phyloP scores from a whole-genome alignment of 148 eudicot species.

The Salicornia ramosissima region DNA sequence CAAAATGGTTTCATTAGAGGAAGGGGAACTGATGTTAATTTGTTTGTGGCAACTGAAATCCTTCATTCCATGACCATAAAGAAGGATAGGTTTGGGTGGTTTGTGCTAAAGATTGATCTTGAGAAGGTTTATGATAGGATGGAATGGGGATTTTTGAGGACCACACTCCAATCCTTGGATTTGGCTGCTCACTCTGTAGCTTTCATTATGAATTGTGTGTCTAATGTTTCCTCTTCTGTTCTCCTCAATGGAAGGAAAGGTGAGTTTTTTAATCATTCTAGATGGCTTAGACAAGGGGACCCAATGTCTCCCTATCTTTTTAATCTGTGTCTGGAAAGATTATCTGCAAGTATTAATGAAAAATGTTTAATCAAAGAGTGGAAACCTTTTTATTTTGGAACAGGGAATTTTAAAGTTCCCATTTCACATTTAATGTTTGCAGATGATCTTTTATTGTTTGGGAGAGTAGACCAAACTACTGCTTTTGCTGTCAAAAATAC shows the following conservation, averaged over 20 bases:
- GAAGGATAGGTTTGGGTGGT: too few relatives aligned
- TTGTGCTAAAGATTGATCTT: too few relatives aligned
- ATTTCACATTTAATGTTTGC: background rate
- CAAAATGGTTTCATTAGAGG: background rate
- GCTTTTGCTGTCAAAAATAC: background rate
- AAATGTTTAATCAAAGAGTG: background rate
- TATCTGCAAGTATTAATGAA: background rate
- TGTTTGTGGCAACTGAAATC: background rate
- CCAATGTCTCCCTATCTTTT: background rate
- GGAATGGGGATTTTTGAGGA: background rate
- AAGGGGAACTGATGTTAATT: background rate
- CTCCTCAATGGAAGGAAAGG: too few relatives aligned
- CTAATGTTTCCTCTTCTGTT: too few relatives aligned
- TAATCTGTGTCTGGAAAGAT: background rate
- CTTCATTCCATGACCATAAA: too few relatives aligned
- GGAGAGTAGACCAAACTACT: background rate
- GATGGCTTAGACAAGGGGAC: too few relatives aligned
- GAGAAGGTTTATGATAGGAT: too few relatives aligned
- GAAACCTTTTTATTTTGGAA: background rate
- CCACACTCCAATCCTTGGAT: background rate
- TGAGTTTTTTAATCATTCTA: too few relatives aligned
- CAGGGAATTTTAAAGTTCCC: background rate
- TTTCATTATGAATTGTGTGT: background rate
- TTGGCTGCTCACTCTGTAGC: background rate
- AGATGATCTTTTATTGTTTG: background rate